Conservation (phyloP, 257 asterid genomes). For the Nicotiana knightiana region DNA sequence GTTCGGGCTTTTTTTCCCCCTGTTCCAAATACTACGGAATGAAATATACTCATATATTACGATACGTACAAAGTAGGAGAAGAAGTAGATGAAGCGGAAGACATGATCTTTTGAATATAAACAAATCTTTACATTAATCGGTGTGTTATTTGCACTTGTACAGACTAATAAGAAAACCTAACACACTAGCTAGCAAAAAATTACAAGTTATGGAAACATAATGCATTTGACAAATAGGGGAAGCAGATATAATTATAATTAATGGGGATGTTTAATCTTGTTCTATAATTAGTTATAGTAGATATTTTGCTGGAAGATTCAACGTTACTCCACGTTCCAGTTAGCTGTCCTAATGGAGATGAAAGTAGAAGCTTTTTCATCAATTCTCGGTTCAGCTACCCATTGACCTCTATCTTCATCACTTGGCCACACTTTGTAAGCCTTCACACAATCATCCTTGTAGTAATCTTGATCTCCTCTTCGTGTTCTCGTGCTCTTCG, state of each 20-base stretch:
- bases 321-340: constrained; percentile 31
- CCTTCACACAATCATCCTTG: constrained; percentile 43
- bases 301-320: constrained; percentile 18
- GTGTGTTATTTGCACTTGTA: constrained; percentile 10
- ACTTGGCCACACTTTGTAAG: constrained; percentile 64
- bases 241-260: no score
- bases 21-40: no score
- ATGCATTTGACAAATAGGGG: neutral
- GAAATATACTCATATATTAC: no score
- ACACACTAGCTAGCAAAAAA: neutral
- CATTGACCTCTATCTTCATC: constrained; percentile 70
- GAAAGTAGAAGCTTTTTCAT: constrained; percentile 51
- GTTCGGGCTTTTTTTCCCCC: no score
- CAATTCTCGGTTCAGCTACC: constrained; percentile 77
- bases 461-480: constrained; percentile 15
- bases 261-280: neutral
- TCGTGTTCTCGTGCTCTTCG: constrained; percentile 17
- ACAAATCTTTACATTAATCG: constrained; percentile 21
- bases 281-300: no score
- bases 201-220: constrained; percentile 9
- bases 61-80: no score
- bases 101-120: neutral
- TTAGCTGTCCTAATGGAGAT: constrained; percentile 40
- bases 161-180: neutral
- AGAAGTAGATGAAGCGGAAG: neutral